Base-by-base conservation (phyloP, 805 yeast species). In the Starmerella stigmatis region DNA sequence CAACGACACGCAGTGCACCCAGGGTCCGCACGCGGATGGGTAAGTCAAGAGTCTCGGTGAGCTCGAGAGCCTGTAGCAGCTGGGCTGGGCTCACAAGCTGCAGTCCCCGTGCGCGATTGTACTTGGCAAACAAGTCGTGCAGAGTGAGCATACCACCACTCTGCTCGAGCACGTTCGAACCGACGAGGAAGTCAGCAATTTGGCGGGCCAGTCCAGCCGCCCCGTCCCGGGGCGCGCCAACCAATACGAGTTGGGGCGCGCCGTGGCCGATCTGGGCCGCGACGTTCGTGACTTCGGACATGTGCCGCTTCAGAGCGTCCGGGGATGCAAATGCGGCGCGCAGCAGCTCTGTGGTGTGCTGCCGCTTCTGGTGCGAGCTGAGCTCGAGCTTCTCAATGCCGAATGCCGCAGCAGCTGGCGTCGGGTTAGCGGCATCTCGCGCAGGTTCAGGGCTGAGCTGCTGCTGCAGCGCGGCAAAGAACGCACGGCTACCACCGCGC, bases 61-160 rank as follows among this genome's bases (percentile, higher is more conserved):
- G 59, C 22, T 67, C 68, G 44, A 85, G 71, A 0, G 94, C 78
- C 37, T 72, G 73, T 41, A 63, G 68, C 41, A 89, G 65, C 52
- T 85, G 94, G 20, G 62, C 62, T 0, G 96, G 84, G 1, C 84
- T 71, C 1, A 88, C 72, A 32, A 86, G 67, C 39, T 79, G 80
- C 22, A 75, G 66, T 7, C 85, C 77, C 52, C 83, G 69, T 0
- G 80, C 70, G 48, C 81, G 68, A 53, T 81, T 81, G 62, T 77
- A 81, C 21, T 75, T 51, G 0, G 79, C 75, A 60, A 70, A 82
- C 16, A 81, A 57, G 54, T 81, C 89, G 41, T 74, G 70, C 27
- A 81, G 53, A 0, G 85, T 70, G 12, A 81, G 66, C 16, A 78
- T 65, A 2, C 82, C 84, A 36, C 79, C 79, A 39, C 70, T 71